Evolutionary conservation across 768 basidiomycete genomes (phyloP), one percentile per base, ranked within the genome.

Genomic region (Floccularia luteovirens): DNA sequence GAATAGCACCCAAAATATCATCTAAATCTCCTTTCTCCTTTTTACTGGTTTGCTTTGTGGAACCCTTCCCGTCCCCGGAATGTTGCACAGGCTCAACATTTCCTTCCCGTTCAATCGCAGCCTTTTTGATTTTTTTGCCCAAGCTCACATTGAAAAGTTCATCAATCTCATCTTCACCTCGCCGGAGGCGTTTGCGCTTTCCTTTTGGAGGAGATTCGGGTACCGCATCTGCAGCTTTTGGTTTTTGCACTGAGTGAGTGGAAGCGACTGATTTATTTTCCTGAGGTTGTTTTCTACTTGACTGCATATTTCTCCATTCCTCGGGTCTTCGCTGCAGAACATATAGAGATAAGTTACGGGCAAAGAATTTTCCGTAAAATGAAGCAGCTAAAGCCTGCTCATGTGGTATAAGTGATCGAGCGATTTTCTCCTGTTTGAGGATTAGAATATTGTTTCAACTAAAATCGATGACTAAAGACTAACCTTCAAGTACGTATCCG

Each of bases 401-500:
- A 44, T 88, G 73, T 1, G 75, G 62, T 11, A 90, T 61, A 8
- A 97, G 66, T 17, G 87, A 86, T 12, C 78, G 77, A 2, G 85
- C 92, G 39, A 99, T 89, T 59, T 93, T 94, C 63, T 96, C 92
- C 90, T 94, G 48, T 14, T 16, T 21, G 30, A 39, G 28, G 22
- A 36, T 27, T 21, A 28, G 19, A 20, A 36, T 19, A 1, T 23
- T 20, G 27, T 43, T 36, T 33, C 14, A 46, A 25, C 51, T n/a
- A n/a, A 16, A 12, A 33, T 21, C 23, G 21, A n/a, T 23, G 24
- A 36, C 45, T 7, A 36, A 12, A 17, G 14, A 54, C 69, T 17
- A 45, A 92, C 91, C 68, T 86, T 92, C 48, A 96, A 72, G 60
- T 87, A 97, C 1, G 89, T 82, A 61, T 99, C 96, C n/a, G 87